A percentile compares a stretch with the other conserved stretches of the same genome.
These are phyloP conservation scores for Lignosus rhinocerotis DNA, from an alignment of 1,284 basidiomycete genomes.

Conservation along the genomic window DNA sequence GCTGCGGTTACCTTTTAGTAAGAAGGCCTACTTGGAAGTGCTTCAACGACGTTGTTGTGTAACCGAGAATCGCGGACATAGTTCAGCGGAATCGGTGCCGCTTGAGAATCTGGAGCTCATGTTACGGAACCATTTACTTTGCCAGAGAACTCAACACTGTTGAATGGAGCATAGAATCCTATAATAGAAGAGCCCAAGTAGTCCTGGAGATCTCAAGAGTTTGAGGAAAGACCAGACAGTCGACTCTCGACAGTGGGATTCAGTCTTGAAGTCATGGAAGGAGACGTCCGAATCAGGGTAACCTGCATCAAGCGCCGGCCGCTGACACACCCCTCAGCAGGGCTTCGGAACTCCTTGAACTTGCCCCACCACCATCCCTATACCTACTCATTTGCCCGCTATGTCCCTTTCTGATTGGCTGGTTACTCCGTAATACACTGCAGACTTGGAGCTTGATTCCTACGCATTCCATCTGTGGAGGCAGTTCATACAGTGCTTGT, in stretches of 20 bases:
- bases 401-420: neutral
- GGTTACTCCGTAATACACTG: slow-evolving; percentile 1
- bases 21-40: neutral
- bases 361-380: neutral
- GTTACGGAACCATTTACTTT: no score
- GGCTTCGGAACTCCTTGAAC: neutral
- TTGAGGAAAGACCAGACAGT: no score
- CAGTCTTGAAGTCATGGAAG: no score
- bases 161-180: no score
- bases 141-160: no score
- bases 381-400: neutral
- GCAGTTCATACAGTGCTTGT: slow-evolving; percentile 12
- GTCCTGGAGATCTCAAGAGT: no score
- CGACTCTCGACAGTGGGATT: no score
- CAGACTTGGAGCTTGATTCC: neutral
- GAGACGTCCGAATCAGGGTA: no score
- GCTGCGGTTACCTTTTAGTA: neutral
- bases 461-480: slow-evolving; percentile 2
- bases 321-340: no score
- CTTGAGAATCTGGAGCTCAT: no score
- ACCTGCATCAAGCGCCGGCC: no score
- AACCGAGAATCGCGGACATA: neutral
- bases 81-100: neutral
- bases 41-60: neutral
- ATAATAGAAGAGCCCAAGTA: no score